Base-by-base conservation (phyloP, 1,139 yeast species). In the Yamadazyma atlantica region DNA sequence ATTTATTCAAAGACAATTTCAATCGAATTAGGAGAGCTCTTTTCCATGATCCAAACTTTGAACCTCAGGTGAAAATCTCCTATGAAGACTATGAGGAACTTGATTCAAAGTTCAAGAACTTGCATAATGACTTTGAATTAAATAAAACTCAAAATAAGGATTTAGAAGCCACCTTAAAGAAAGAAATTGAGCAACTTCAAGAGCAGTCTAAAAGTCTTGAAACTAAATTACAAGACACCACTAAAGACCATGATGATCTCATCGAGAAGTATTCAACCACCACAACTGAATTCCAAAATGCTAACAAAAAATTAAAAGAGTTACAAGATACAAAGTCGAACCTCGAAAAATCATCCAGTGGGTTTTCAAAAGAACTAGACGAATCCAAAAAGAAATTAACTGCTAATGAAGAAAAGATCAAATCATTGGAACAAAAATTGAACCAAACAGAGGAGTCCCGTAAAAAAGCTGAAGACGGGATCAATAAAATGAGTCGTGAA, bases 401-500 rank as follows among this genome's bases (percentile, higher is more conserved):
- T 2, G 32, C 48, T 1, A 47, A 62, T 1, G 55, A 50, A 13
- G 70, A 64, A 10, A 46, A 55, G 0, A 37, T 57, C 5, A 61
- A 55, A 34, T 44, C 44, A 2, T 44, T 69, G 21, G 64, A 63
- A 38, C 40, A 39, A 7, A 64, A 62, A 38, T 51, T 68, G 16
- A 55, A 55, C 3, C 41, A 51, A 2, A 48, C 61, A 1, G 71
- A 68, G 41, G 57, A 49, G 24, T 78, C 76, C 8, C 85, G 84
- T 50, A 70, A 73, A 19, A 84, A 79, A 45, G 86, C 92, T 1
- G 97, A 90, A 51, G 82, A 80, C 44, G 97, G 96, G 4, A 83
- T 90, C 40, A 90, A 88, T 55, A 88, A 88, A 50, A 87, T 90
- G 96, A 85, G 84, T 42, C 70, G 92, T 32, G 97, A 89, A 46